These are phyloP conservation scores for Yamadazyma songkhlaensis DNA, from an alignment of 1,139 yeast genomes.

Conservation along the genomic window DNA sequence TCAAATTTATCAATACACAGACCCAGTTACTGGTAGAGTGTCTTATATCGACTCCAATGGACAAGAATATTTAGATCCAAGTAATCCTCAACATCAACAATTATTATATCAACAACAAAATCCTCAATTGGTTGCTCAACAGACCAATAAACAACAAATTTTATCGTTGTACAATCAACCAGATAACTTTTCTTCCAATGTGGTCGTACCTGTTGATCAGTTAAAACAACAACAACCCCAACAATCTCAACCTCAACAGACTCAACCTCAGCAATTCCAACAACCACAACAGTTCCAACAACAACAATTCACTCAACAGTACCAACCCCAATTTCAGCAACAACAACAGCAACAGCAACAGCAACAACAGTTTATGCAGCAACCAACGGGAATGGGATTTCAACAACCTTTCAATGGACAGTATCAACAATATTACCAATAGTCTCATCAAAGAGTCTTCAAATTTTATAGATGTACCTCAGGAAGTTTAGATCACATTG, in stretches of 20 bases:
- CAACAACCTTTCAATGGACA: conserved; percentile 11
- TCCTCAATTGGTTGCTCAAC: conserved; percentile 44
- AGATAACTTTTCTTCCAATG: conserved; percentile 24
- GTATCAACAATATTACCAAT: conserved; percentile 7
- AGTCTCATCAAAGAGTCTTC: neutral
- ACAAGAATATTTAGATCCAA: conserved; percentile 57
- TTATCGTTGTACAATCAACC: conserved; percentile 43
- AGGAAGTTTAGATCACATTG: neutral
- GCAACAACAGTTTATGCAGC: conserved; percentile 11
- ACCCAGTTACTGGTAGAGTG: conserved; percentile 59
- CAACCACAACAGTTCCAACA: conserved; percentile 8
- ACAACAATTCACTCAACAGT: conserved; percentile 13
- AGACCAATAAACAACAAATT: conserved; percentile 41
- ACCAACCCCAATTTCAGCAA: conserved; percentile 10
- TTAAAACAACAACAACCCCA: conserved; percentile 19
- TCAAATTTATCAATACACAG: conserved; percentile 58
- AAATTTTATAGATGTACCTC: neutral
- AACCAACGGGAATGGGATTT: conserved; percentile 12
- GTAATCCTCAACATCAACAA: conserved; percentile 53
- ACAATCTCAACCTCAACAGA: conserved; percentile 8
- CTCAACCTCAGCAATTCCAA: conserved; percentile 4
- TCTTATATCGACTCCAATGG: conserved; percentile 59
- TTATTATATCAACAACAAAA: conserved; percentile 42
- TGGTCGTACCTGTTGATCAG: conserved; percentile 20
- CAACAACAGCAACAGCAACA: conserved; percentile 12